Evolutionary conservation across 2,329 filamentous ascomycete genomes (phyloP).

Genomic region (Leptographium flavum): DNA sequence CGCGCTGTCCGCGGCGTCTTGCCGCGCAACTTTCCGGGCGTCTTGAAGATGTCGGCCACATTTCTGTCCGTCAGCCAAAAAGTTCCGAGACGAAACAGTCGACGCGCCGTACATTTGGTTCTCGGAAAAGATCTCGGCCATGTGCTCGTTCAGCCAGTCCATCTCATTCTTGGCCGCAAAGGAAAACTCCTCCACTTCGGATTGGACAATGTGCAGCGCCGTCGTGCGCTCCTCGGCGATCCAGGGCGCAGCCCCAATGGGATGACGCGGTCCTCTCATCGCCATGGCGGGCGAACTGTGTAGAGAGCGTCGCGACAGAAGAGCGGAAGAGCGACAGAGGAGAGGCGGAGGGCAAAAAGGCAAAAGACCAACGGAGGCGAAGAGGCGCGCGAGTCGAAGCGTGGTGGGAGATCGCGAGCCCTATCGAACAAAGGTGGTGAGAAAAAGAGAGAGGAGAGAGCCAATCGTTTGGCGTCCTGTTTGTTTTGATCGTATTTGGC

Average conservation of each 20-base stretch:
- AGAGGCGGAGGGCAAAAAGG: background rate
- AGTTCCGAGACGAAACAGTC: background rate
- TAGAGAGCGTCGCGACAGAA: too few species aligned
- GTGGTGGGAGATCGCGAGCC: background rate
- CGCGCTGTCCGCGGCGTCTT: conserved; percentile 63
- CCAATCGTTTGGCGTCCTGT: conserved; percentile 2
- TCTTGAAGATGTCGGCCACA: conserved; percentile 92
- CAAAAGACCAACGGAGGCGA: background rate
- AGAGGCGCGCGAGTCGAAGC: background rate
- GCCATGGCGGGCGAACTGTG: conserved; percentile 17
- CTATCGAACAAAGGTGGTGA: background rate
- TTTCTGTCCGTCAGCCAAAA: conserved; percentile 40
- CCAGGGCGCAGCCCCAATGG: conserved; percentile 76
- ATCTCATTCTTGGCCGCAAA: conserved; percentile 88
- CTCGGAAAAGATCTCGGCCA: conserved; percentile 82
- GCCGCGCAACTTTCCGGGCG: conserved; percentile 67
- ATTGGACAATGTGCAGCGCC: conserved; percentile 57
- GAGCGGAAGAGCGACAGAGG: background rate
- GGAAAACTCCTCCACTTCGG: conserved; percentile 84
- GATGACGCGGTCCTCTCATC: conserved; percentile 42
- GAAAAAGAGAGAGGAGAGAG: background rate
- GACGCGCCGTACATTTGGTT: conserved; percentile 62
- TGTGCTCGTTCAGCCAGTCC: conserved; percentile 98
- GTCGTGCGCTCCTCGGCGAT: conserved; percentile 71
- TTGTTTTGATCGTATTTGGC: conserved; percentile 13